Conservation (phyloP, 768 basidiomycete genomes). For the Sarcodon aspratus region DNA sequence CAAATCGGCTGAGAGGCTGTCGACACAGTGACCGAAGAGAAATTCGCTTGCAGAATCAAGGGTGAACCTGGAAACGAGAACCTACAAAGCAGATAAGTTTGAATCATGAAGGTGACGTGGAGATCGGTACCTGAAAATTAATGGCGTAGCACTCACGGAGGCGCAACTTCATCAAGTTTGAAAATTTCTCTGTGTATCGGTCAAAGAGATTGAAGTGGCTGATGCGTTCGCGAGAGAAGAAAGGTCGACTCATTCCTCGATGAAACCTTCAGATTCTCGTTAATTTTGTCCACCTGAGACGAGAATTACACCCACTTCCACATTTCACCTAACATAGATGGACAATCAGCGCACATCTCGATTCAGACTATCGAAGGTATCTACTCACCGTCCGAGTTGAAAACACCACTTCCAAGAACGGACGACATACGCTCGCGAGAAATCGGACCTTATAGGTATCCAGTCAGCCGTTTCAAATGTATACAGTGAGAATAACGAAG, state of each 20-base stretch:
- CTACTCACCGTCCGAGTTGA: conserved; percentile 28
- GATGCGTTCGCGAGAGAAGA: conserved; percentile 28
- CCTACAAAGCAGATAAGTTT: conserved; percentile 13
- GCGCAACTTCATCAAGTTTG: conserved; percentile 3
- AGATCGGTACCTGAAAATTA: conserved; percentile 4
- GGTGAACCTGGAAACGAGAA: conserved; percentile 44
- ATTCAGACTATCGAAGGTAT: no score
- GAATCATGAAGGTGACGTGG: neutral
- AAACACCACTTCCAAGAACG: conserved; percentile 24
- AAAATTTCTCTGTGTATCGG: conserved; percentile 4
- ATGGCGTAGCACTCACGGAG: conserved; percentile 7
- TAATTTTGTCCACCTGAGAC: neutral
- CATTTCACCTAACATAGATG: conserved; percentile 36
- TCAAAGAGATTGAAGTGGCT: conserved; percentile 30
- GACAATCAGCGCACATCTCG: neutral
- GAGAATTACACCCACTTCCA: conserved; percentile 41
- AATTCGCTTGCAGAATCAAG: conserved; percentile 50
- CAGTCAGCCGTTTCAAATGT: no score
- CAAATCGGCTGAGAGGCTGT: conserved; percentile 33
- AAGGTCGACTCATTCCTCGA: conserved; percentile 29
- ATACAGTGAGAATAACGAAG: no score
- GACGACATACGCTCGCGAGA: conserved; percentile 18
- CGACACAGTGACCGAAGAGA: conserved; percentile 38
- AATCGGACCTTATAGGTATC: neutral
- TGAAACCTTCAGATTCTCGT: conserved; percentile 20